phyloP scores from a whole-genome alignment of 129 eudicot genomes.

The Saposhnikovia divaricata region DNA sequence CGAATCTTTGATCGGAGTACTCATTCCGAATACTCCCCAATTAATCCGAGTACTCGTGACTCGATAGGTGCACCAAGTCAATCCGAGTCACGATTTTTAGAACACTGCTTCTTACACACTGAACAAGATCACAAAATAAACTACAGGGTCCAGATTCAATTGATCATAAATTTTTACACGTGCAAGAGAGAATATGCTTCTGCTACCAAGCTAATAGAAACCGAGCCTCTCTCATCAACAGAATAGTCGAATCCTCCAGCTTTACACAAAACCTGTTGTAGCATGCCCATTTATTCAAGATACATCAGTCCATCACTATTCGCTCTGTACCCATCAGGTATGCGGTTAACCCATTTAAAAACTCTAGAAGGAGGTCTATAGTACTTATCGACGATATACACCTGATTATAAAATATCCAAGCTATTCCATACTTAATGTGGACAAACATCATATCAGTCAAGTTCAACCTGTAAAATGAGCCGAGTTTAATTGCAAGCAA shows the following conservation, averaged over 20 bases:
- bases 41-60: too few relatives aligned
- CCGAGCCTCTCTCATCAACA: not conserved
- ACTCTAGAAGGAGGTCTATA: not conserved
- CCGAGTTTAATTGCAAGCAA: not conserved
- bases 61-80: too few relatives aligned
- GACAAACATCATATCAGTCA: not conserved
- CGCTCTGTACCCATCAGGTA: not conserved
- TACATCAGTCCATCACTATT: not conserved
- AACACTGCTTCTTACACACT: too few relatives aligned
- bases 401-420: not conserved
- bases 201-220: not conserved
- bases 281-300: not conserved
- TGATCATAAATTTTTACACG: not conserved
- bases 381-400: not conserved
- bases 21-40: too few relatives aligned
- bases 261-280: not conserved
- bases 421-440: not conserved
- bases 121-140: not conserved
- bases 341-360: not conserved
- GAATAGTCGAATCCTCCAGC: not conserved
- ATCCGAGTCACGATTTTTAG: too few relatives aligned
- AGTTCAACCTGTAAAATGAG: not conserved
- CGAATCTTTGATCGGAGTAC: too few relatives aligned
- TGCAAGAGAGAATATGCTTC: not conserved
- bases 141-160: not conserved